Conservation (phyloP, 2,329 filamentous ascomycete genomes). For the Pseudogymnoascus sp. region DNA sequence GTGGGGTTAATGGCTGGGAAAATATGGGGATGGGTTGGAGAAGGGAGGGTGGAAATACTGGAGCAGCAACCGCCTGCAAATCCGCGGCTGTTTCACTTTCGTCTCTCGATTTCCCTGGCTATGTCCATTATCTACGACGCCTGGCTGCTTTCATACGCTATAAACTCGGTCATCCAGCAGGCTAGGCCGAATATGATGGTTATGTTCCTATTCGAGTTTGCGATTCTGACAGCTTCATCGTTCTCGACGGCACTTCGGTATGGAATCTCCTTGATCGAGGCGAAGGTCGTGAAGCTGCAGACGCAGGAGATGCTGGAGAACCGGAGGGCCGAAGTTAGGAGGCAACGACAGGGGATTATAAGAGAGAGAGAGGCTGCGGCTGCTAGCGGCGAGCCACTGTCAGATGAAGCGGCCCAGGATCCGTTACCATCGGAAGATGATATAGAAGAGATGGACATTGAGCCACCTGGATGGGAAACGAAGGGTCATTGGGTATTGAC, state of each 20-base stretch:
- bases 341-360: constrained; percentile 44
- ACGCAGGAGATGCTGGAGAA: constrained; percentile 59
- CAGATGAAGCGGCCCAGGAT: constrained; percentile 29
- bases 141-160: constrained; percentile 70
- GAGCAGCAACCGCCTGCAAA: constrained; percentile 93
- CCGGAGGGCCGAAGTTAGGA: constrained; percentile 58
- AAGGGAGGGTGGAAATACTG: constrained; percentile 84
- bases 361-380: constrained; percentile 29
- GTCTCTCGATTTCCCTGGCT: constrained; percentile 68
- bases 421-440: constrained; percentile 57
- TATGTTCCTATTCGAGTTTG: constrained; percentile 98
- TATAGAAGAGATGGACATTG: constrained; percentile 86
- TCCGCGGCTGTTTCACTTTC: constrained; percentile 76
- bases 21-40: constrained; percentile 97
- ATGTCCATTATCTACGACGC: constrained; percentile 73
- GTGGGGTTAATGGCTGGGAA: constrained; percentile 85
- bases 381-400: constrained; percentile 33
- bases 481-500: constrained; percentile 91
- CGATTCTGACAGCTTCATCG: constrained; percentile 72
- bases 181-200: constrained; percentile 98
- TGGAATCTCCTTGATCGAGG: constrained; percentile 66
- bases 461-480: constrained; percentile 91
- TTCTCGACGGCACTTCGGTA: constrained; percentile 74
- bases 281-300: constrained; percentile 65
- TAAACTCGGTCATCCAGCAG: constrained; percentile 75